Conservation (phyloP, 148 eudicot genomes). For the Talinum fruticosum region DNA sequence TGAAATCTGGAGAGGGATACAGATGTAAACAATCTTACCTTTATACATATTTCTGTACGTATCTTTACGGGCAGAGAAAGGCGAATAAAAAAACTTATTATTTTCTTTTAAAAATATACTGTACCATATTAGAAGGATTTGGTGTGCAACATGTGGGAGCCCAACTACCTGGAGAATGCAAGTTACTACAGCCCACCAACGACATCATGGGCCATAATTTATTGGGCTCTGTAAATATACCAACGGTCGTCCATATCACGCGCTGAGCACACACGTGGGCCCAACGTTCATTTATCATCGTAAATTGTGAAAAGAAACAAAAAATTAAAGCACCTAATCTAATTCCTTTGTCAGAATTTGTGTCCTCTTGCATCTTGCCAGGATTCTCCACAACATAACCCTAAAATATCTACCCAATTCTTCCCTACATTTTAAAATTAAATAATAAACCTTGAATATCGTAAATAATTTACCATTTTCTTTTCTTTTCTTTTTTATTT, state of each 20-base stretch:
- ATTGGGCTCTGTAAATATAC: neutral
- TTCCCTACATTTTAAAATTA: neutral
- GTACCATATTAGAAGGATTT: too few species aligned
- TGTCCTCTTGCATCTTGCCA: neutral
- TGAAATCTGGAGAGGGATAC: too few species aligned
- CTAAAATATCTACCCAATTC: neutral
- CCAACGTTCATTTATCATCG: conserved; percentile 3
- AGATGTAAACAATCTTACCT: too few species aligned
- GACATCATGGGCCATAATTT: neutral
- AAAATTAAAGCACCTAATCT: neutral
- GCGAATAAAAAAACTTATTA: too few species aligned
- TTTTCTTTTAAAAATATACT: too few species aligned
- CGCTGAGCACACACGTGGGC: conserved; percentile 16
- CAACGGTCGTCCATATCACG: conserved; percentile 17
- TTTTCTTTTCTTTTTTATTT: too few species aligned
- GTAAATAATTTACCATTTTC: too few species aligned
- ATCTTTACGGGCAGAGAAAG: too few species aligned
- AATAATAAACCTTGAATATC: too few species aligned
- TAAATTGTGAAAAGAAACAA: neutral
- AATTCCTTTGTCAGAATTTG: conserved; percentile 14
- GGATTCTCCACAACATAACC: neutral
- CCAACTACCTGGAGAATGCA: neutral
- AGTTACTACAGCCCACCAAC: neutral
- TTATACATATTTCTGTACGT: too few species aligned
- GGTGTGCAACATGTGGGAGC: neutral